A percentile compares a stretch with the other conserved stretches of the same genome.
These are phyloP conservation scores for Xylaria hypoxylon DNA, from an alignment of 2,329 filamentous ascomycete species.

Conservation along the genomic window DNA sequence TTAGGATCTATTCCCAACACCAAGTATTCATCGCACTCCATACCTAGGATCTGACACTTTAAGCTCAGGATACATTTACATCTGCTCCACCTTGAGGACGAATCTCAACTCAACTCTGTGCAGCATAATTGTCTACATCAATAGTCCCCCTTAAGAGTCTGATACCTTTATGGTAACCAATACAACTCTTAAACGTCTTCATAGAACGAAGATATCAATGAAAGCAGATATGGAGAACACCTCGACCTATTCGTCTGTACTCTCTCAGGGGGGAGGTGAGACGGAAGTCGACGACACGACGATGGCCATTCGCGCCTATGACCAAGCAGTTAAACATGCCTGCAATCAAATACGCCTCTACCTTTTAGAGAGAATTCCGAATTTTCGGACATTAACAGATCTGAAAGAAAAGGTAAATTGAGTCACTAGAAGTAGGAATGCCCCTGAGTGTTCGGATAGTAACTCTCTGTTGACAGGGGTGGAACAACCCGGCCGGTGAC, in stretches of 20 bases:
- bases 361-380: conserved; percentile 14
- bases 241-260: background rate
- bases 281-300: background rate
- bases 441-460: background rate
- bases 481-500: conserved; percentile 58
- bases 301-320: background rate
- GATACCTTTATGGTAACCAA: background rate
- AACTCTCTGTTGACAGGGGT: conserved; percentile 39
- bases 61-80: background rate
- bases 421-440: background rate
- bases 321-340: background rate
- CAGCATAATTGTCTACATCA: background rate
- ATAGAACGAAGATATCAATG: background rate
- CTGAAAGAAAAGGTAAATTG: conserved; percentile 18
- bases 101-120: background rate
- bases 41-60: background rate
- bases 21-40: too few species aligned
- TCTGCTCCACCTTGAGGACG: background rate
- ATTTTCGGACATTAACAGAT: conserved; percentile 14
- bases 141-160: background rate
- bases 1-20: too few species aligned
- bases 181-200: background rate
- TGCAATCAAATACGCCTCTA: conserved; percentile 7
- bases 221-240: background rate
- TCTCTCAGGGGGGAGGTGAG: background rate